phyloP scores from a whole-genome alignment of 352 stramenopile species.

The Phytophthora sansomeana region DNA sequence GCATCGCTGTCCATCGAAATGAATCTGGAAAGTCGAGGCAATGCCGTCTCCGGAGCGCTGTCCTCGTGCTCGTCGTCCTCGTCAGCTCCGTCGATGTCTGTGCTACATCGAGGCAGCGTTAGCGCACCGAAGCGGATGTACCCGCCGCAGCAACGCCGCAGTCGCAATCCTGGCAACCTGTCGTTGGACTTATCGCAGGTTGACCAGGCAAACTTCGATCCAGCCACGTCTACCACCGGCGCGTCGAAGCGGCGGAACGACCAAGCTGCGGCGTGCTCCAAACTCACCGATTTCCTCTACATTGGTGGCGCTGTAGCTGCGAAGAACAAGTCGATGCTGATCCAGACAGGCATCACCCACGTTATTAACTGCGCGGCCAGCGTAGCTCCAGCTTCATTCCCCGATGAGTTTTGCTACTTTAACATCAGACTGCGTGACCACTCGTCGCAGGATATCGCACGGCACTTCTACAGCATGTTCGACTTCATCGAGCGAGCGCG shows the following conservation, averaged over 20 bases:
- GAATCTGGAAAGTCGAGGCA: constrained; percentile 39
- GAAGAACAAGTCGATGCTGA: constrained; percentile 78
- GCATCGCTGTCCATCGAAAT: constrained; percentile 41
- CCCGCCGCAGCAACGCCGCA: constrained; percentile 58
- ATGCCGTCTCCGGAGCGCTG: constrained; percentile 11
- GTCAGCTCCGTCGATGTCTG: constrained; percentile 18
- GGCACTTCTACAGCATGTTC: constrained; percentile 90
- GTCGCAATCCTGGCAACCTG: constrained; percentile 82
- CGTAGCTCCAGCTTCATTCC: constrained; percentile 78
- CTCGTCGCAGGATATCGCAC: constrained; percentile 84
- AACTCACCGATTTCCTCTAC: constrained; percentile 89
- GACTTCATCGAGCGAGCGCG: constrained; percentile 89
- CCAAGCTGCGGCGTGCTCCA: constrained; percentile 76
- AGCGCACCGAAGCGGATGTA: constrained; percentile 52
- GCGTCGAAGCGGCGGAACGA: constrained; percentile 53
- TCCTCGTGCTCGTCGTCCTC: constrained; percentile 36
- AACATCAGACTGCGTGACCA: constrained; percentile 91
- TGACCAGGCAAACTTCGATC: constrained; percentile 50
- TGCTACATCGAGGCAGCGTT: constrained; percentile 25
- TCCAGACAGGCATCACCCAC: constrained; percentile 84
- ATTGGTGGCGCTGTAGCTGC: constrained; percentile 84
- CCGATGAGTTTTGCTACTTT: constrained; percentile 85
- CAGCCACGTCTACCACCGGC: constrained; percentile 21
- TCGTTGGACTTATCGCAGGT: constrained; percentile 85
- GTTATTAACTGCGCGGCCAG: constrained; percentile 90